A percentile compares a stretch with the other conserved stretches of the same genome.
Conservation (phyloP, 1,139 yeast genomes). For the Zygosaccharomyces sapae region DNA sequence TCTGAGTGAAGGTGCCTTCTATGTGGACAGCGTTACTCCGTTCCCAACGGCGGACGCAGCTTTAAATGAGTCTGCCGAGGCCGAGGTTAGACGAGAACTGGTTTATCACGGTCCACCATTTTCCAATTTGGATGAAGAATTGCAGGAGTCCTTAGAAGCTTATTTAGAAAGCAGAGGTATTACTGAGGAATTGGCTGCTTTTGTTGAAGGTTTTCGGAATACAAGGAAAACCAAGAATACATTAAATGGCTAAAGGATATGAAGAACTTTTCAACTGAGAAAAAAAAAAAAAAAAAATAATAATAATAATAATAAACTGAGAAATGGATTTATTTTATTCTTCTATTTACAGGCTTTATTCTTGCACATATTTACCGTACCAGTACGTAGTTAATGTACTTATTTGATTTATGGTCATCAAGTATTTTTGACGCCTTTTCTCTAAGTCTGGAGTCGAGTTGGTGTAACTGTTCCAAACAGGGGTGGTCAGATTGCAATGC, state of each 20-base stretch:
- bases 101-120: slow-evolving; percentile 89
- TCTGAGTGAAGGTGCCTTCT: slow-evolving; percentile 59
- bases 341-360: not conserved
- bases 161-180: slow-evolving; percentile 75
- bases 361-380: slow-evolving; percentile 12
- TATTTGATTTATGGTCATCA: slow-evolving; percentile 1
- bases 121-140: slow-evolving; percentile 75
- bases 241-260: slow-evolving; percentile 71
- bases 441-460: too few species aligned
- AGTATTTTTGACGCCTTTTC: slow-evolving; percentile 11
- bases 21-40: slow-evolving; percentile 69
- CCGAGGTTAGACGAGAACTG: slow-evolving; percentile 62
- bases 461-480: too few species aligned
- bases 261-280: slow-evolving; percentile 49
- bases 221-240: slow-evolving; percentile 84
- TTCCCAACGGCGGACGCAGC: slow-evolving; percentile 57
- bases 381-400: slow-evolving; percentile 7
- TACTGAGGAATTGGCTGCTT: slow-evolving; percentile 69
- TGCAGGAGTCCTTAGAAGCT: slow-evolving; percentile 73
- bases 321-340: too few species aligned
- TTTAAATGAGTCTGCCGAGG: slow-evolving; percentile 55
- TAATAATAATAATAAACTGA: too few species aligned
- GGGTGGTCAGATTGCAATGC: too few species aligned
- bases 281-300: too few species aligned
- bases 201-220: slow-evolving; percentile 71